These are phyloP conservation scores for Colletotrichum incanum DNA, from an alignment of 2,329 filamentous ascomycete species.

Conservation along the genomic window DNA sequence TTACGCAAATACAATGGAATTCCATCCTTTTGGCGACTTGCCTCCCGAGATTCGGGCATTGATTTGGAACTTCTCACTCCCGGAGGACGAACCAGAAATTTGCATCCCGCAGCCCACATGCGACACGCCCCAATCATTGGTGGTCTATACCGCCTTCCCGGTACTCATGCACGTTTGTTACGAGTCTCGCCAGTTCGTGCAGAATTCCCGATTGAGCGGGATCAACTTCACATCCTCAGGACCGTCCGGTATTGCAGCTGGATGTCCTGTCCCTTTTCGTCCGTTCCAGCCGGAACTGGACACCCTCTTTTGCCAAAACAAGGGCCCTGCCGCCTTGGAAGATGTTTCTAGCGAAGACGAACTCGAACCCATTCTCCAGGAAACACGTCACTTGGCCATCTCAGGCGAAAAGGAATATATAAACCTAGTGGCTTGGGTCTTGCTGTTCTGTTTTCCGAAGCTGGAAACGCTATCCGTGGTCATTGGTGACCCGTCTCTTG, in stretches of 20 bases:
- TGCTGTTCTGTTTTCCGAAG: conserved; percentile 21
- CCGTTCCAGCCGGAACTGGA: conserved; percentile 6
- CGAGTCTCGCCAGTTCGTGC: conserved; percentile 22
- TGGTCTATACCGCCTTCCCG: conserved; percentile 28
- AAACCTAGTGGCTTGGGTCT: conserved; percentile 11
- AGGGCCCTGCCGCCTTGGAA: background rate
- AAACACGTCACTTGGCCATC: conserved; percentile 17
- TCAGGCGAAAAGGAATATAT: conserved; percentile 6
- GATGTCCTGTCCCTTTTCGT: conserved; percentile 1
- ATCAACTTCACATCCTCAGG: background rate
- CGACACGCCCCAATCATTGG: conserved; percentile 11
- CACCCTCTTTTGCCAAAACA: conserved; percentile 9
- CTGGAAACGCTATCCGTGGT: conserved; percentile 18
- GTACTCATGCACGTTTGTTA: conserved; percentile 25
- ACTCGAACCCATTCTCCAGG: conserved; percentile 2
- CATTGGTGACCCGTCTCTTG: background rate
- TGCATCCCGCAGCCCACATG: conserved; percentile 12
- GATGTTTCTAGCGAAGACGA: conserved; percentile 6
- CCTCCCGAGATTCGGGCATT: conserved; percentile 2
- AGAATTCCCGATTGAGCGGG: conserved; percentile 2
- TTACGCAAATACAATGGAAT: background rate
- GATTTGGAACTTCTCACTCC: conserved; percentile 19
- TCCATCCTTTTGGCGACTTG: background rate
- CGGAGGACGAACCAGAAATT: conserved; percentile 20
- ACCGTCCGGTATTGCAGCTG: background rate